Evolutionary conservation across 129 eudicot genomes (phyloP).

Genomic region (Silybum marianum): DNA sequence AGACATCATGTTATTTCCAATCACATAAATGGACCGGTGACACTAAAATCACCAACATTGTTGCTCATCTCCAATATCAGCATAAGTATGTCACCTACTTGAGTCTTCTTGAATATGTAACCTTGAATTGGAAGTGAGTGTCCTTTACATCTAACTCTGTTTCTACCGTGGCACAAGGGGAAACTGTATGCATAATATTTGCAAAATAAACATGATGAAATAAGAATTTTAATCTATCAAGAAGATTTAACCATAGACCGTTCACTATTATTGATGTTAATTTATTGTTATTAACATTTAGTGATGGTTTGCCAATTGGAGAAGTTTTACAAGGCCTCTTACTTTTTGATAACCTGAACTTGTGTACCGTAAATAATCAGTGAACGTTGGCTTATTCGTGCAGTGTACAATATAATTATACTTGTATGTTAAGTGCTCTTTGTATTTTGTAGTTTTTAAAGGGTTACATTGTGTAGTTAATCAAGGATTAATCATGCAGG

Average conservation of each 20-base stretch:
- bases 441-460: not conserved
- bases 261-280: not conserved
- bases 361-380: not conserved
- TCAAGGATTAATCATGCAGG: slow-evolving; percentile 43
- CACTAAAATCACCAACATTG: too few relatives aligned
- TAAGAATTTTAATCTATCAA: not conserved
- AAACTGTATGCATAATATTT: not conserved
- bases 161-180: not conserved
- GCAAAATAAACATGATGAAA: not conserved
- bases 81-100: slow-evolving; percentile 2
- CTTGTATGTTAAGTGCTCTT: not conserved
- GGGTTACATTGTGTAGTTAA: not conserved
- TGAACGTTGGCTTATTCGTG: not conserved
- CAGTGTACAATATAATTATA: not conserved
- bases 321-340: not conserved
- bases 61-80: not conserved
- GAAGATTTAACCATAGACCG: not conserved
- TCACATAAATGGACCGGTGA: too few relatives aligned
- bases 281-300: not conserved
- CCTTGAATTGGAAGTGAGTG: not conserved
- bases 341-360: not conserved
- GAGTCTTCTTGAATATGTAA: not conserved
- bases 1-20: too few relatives aligned
- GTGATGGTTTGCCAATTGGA: not conserved
- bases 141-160: not conserved